Base-by-base conservation (phyloP, 2,329 filamentous ascomycete species). In the Exophiala viscosa region DNA sequence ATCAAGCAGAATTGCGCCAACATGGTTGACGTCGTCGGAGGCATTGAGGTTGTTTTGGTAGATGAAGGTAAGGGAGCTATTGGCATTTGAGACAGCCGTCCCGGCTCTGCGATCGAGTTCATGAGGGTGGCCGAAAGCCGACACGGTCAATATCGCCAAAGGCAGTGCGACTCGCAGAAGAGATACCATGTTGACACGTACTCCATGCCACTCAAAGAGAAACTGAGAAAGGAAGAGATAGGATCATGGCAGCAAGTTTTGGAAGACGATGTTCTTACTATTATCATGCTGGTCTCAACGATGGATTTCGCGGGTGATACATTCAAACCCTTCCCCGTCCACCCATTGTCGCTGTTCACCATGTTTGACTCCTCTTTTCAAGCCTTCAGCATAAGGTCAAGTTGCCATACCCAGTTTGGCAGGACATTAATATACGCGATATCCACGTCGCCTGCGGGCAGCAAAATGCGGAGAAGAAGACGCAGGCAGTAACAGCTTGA, bases 41-140 rank as follows among this genome's bases (percentile, higher is more conserved):
- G 66, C 69, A 60, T 81, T 81, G 18, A 80, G 66, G 36, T 80
- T 80, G 64, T 80, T 81, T 60, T 80, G 77, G 54, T 76, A 80
- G 7, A 80, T 62, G 5, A 80, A 66, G 0, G 76, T 78, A 48
- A 80, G 60, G 1, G 76, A 79, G 1, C 71, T 75, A 18, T 70
- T 59, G 9, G 67, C 57, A 52, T 75, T 76, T 44, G 42, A 54
- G 15, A 50, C 48, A n/a, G 45, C 17, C 15, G 44, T 33, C 15
- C 32, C 33, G 15, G 47, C 48, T 33, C 48, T 46, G n/a, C 35
- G 46, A 20, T 17, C 31, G 13, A 18, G 13, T 15, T 48, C 36
- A 39, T 48, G 28, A 13, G 52, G 52, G 40, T 55, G 47, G 13
- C 20, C 32, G 11, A 20, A n/a, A n/a, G 42, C 33, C 20, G 38